Evolutionary conservation across 805 yeast genomes (phyloP), one percentile per base, ranked within the genome.

Genomic region (Pichia deserticola): DNA sequence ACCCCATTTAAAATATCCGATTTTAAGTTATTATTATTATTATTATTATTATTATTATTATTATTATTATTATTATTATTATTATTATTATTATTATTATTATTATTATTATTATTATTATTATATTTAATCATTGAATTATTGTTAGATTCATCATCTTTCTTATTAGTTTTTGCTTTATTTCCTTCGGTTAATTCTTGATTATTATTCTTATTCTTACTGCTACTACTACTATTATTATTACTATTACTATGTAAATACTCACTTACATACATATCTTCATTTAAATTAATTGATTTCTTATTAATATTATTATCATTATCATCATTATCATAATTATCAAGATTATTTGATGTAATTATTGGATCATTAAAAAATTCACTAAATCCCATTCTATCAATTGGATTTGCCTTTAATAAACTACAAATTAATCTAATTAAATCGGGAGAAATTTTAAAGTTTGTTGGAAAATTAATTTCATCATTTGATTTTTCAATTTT

Each of bases 401-500:
- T 78, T 5, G 98, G 97, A 56, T 86, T 84, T 58, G 87, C 84
- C 57, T 84, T 87, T 58, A 93, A 72, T 52, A 93, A 72, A 0
- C 86, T 79, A 51, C 88, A 75, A 29, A 93, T 87, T 55, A 93
- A 75, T 49, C 76, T 70, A 57, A 82, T 80, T 55, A 93, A 73
- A 38, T 81, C 81, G 11, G 73, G 79, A 0, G 87, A 81, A 8
- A 84, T 78, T 54, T 79, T 77, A 4, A 85, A 79, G 40, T 78
- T 71, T 1, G 78, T 69, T 4, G 97, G 96, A 63, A 92, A 90
- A 32, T 76, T 70, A 40, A 93, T 89, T 46, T 72, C 73, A 67
- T 90, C 96, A 54, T 85, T 83, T 1, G 88, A 77, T 59, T 78
- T 81, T 63, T 90, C 95, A 57, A 93, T 93, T 61, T 84, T 87